Evolutionary conservation across 2,329 filamentous ascomycete genomes (phyloP).

Genomic region (Aspergillus ruber): DNA sequence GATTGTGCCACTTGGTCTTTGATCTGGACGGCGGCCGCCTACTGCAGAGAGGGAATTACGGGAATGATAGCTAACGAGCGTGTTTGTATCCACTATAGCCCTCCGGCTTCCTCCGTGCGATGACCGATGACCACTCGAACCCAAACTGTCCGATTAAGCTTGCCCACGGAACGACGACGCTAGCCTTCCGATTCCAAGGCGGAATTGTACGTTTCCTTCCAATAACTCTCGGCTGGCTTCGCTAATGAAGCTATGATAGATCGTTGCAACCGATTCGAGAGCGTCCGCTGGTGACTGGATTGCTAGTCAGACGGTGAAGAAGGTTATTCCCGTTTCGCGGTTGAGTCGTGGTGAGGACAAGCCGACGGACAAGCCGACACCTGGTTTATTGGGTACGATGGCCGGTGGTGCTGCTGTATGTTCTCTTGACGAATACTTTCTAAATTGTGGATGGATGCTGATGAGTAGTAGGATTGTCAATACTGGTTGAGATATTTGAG

Average conservation of each 20-base stretch:
- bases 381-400: constrained; percentile 82
- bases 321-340: constrained; percentile 65
- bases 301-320: constrained; percentile 98
- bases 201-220: constrained; percentile 57
- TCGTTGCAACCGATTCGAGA: constrained; percentile 95
- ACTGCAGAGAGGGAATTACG: no score
- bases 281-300: constrained; percentile 99
- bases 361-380: constrained; percentile 25
- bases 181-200: constrained; percentile 96
- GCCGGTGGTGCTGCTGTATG: constrained; percentile 86
- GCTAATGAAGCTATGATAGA: constrained; percentile 34
- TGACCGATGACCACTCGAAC: constrained; percentile 95
- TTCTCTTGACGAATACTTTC: constrained; percentile 8
- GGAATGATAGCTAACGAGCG: constrained; percentile 2
- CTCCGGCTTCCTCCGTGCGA: constrained; percentile 89
- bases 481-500: constrained; percentile 99
- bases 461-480: constrained; percentile 72
- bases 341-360: constrained; percentile 35
- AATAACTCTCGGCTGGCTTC: neutral
- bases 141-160: constrained; percentile 98
- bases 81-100: constrained; percentile 50
- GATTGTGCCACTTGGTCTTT: neutral
- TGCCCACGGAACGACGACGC: constrained; percentile 94
- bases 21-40: neutral
- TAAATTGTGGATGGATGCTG: neutral